Evolutionary conservation across 495 filamentous ascomycete species (phyloP).

Genomic region (Xylaria castorea): DNA sequence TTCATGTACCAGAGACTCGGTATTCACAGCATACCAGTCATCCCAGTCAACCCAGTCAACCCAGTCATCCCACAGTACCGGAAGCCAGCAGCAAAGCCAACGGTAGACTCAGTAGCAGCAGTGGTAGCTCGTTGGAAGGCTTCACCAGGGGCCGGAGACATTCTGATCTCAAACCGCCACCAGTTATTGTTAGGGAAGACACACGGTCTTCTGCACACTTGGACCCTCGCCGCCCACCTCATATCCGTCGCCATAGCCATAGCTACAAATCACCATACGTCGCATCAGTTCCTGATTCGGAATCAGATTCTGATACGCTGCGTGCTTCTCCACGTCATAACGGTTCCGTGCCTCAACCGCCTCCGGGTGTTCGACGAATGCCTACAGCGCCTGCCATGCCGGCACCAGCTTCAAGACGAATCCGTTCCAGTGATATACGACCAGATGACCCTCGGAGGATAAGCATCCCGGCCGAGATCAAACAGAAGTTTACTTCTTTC

Average conservation of each 20-base stretch:
- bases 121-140: conserved; percentile 35
- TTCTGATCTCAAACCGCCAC: conserved; percentile 37
- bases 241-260: conserved; percentile 41
- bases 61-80: conserved; percentile 28
- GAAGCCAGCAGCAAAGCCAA: conserved; percentile 30
- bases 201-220: conserved; percentile 34
- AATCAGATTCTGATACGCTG: conserved; percentile 36
- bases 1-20: conserved; percentile 38
- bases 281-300: conserved; percentile 31
- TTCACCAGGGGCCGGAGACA: conserved; percentile 37
- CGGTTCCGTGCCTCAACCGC: conserved; percentile 37
- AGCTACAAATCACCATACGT: conserved; percentile 38
- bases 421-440: conserved; percentile 35
- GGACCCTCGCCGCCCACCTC: conserved; percentile 33
- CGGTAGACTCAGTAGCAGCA: conserved; percentile 29
- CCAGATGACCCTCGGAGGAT: conserved; percentile 36
- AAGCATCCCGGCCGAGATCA: conserved; percentile 39
- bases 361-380: conserved; percentile 36
- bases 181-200: conserved; percentile 26
- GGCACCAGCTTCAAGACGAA: conserved; percentile 29
- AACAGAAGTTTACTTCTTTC: conserved; percentile 38
- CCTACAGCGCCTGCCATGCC: conserved; percentile 32
- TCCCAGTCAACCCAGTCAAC: conserved; percentile 24
- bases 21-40: conserved; percentile 26
- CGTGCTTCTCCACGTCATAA: conserved; percentile 29